These are phyloP conservation scores for Danielia oregonensis DNA, from an alignment of 805 yeast genomes.

Conservation along the genomic window DNA sequence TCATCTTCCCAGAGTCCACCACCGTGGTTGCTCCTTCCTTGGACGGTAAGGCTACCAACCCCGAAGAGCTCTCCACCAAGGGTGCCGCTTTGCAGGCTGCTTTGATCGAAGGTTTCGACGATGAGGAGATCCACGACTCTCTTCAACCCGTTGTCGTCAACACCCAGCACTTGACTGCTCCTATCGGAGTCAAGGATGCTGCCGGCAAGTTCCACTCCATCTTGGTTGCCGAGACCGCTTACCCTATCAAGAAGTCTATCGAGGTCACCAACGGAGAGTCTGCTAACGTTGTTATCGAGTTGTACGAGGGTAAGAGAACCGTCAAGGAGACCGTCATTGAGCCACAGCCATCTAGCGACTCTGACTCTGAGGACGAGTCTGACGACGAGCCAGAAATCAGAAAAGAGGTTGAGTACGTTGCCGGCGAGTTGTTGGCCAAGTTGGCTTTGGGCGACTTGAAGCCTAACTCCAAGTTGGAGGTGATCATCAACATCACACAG, in stretches of 20 bases:
- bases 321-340: conserved; percentile 80
- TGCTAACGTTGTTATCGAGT: conserved; percentile 57
- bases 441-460: conserved; percentile 69
- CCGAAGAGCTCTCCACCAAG: conserved; percentile 84
- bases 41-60: conserved; percentile 77
- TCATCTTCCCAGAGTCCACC: conserved; percentile 78
- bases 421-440: conserved; percentile 75
- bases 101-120: conserved; percentile 75
- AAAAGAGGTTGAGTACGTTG: conserved; percentile 68
- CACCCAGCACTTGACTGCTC: conserved; percentile 80
- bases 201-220: conserved; percentile 71
- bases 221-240: conserved; percentile 78
- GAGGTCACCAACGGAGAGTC: conserved; percentile 60
- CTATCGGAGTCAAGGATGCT: conserved; percentile 79
- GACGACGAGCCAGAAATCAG: conserved; percentile 91
- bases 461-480: conserved; percentile 64
- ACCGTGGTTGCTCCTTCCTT: conserved; percentile 66
- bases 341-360: conserved; percentile 45
- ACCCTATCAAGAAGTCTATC: conserved; percentile 80
- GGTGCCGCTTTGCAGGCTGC: conserved; percentile 98
- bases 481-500: conserved; percentile 59
- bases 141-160: conserved; percentile 78
- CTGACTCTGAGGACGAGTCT: conserved; percentile 45
- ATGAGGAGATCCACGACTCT: conserved; percentile 76
- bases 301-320: conserved; percentile 83